phyloP scores from a whole-genome alignment of 1,284 basidiomycete genomes.

The Trichosporon faecale region DNA sequence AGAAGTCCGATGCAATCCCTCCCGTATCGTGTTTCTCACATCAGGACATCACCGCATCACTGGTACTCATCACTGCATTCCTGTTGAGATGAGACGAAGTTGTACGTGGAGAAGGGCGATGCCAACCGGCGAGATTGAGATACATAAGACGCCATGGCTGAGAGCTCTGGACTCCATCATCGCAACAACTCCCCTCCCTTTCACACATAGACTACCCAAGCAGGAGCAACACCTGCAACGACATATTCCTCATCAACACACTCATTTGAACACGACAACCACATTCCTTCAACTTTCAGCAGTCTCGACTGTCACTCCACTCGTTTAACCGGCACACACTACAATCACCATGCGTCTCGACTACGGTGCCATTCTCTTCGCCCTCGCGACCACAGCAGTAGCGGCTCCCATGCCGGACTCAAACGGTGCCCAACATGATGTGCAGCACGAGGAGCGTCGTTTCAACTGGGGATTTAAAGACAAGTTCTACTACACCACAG shows the following conservation, averaged over 20 bases:
- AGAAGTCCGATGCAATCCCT: not conserved
- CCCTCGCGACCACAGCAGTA: not conserved
- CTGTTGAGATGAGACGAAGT: not conserved
- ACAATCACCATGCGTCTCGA: not conserved
- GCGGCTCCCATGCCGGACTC: not conserved
- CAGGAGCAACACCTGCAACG: not conserved
- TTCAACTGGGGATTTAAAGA: no score
- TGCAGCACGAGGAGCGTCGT: not conserved
- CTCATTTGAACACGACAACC: not conserved
- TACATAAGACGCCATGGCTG: not conserved
- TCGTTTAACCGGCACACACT: not conserved
- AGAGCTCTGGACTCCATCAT: not conserved
- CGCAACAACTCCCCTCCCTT: not conserved
- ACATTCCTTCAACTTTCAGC: not conserved
- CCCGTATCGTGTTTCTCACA: not conserved
- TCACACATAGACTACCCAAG: not conserved
- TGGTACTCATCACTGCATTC: not conserved
- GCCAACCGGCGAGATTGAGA: not conserved
- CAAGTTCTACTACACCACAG: no score
- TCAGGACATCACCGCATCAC: not conserved
- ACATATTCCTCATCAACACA: not conserved
- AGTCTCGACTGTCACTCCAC: not conserved
- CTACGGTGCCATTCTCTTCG: not conserved
- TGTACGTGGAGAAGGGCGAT: not conserved
- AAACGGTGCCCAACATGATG: no score